Base-by-base conservation (phyloP, 106 monocot genomes). In the Narthecium ossifragum region DNA sequence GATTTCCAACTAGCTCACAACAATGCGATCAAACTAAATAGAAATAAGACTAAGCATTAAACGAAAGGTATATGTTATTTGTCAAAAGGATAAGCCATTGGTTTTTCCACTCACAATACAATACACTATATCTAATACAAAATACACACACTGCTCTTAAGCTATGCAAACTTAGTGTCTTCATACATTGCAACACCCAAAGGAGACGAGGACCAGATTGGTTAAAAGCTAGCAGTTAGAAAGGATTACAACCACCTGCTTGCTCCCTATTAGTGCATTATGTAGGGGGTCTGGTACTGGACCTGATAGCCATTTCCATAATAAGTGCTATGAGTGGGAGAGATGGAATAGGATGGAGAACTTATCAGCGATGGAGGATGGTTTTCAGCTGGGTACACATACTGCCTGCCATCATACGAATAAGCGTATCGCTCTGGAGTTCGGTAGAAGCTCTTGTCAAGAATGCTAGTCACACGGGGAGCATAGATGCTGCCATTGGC, bases 381-480 rank as follows among this genome's bases (percentile, higher is more conserved):
- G 31, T 73, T 27, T 59, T 92, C 92, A 1, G 75, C 39, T 32
- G 66, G 70, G 45, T 82, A 83, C 13, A 72, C 46, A 51, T 79
- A 79, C 52, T 81, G 85, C 58, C 90, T 67, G 1, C n/a, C n/a
- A n/a, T 82, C 82, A 25, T 93, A 85, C 26, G 79, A 34, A 30
- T 83, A 80, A 1, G 76, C 69, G 25, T 82, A 79, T 32, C 93
- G 70, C 54, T 88, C 88, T 7, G 81, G 67, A n/a, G 74, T 47
- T 10, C 72, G 71, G 31, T 85, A 83, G 62, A 93, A 82, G 71
- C 74, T 82, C 52, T 93, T 88, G 27, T 93, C 93, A 8, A 66
- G 74, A 31, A 69, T 28, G 47, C 15, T 56, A 4, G 67, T 57
- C 4, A 75, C 55, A 26, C 75, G 93, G 26, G 71, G 31, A 34